These are phyloP conservation scores for Agapanthus africanus DNA, from an alignment of 106 monocot species.

Conservation along the genomic window DNA sequence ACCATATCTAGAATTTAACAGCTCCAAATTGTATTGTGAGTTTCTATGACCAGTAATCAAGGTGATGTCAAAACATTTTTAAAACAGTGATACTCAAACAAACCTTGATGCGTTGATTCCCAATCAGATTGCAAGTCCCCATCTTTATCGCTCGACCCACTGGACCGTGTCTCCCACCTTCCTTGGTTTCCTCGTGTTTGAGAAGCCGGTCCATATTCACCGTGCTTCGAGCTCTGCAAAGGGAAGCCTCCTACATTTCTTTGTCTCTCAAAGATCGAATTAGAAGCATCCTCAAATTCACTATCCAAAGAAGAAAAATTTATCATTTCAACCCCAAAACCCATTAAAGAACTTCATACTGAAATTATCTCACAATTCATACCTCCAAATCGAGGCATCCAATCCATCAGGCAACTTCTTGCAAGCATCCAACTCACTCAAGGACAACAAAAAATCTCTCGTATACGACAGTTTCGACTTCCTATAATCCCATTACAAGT, in stretches of 20 bases:
- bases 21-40: no score
- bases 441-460: slow-evolving; percentile 68
- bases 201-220: no score
- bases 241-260: slow-evolving; percentile 39
- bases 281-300: slow-evolving; percentile 43
- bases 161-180: slow-evolving; percentile 82
- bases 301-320: no score
- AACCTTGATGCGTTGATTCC: slow-evolving; percentile 47
- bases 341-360: no score
- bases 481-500: slow-evolving; percentile 17
- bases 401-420: slow-evolving; percentile 63
- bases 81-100: no score
- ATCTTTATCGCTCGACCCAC: slow-evolving; percentile 80
- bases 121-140: slow-evolving; percentile 44
- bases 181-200: slow-evolving; percentile 44
- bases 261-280: slow-evolving; percentile 30
- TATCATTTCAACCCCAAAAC: no score
- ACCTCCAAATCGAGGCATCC: slow-evolving; percentile 63
- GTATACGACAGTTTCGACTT: slow-evolving; percentile 36
- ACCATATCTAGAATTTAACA: no score
- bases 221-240: no score
- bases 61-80: no score
- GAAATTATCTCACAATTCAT: no score
- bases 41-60: no score
- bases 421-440: slow-evolving; percentile 62